Conservation (phyloP, 768 basidiomycete genomes). For the Mycena maculata region DNA sequence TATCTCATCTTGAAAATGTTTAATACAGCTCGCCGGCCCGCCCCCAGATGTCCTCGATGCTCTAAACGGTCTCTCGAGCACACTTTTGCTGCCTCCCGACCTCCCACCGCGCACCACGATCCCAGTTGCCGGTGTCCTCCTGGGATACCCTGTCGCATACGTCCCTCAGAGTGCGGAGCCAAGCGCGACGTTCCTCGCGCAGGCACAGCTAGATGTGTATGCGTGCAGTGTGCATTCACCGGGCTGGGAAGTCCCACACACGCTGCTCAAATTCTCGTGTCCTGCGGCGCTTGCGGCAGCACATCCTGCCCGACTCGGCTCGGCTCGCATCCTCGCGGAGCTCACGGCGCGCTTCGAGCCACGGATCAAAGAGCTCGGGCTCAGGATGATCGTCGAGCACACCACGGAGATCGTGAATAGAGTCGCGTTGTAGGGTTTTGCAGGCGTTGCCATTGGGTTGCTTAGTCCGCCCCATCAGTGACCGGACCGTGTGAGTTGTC, state of each 20-base stretch:
- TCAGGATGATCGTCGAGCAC: conserved; percentile 46
- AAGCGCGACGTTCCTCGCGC: conserved; percentile 55
- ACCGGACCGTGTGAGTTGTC: no score
- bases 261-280: conserved; percentile 69
- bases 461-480: no score
- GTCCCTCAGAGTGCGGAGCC: conserved; percentile 48
- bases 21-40: conserved; percentile 33
- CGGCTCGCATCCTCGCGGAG: conserved; percentile 41
- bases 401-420: conserved; percentile 55
- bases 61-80: conserved; percentile 28
- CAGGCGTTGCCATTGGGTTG: not conserved
- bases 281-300: conserved; percentile 48
- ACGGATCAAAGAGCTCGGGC: conserved; percentile 42
- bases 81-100: conserved; percentile 39
- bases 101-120: conserved; percentile 48
- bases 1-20: not conserved
- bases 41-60: conserved; percentile 28
- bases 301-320: conserved; percentile 36
- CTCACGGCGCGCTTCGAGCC: conserved; percentile 49
- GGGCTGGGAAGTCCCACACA: conserved; percentile 41
- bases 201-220: conserved; percentile 63
- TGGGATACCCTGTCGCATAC: conserved; percentile 73
- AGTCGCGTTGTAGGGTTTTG: conserved; percentile 54
- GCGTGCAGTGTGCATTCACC: conserved; percentile 48
- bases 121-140: conserved; percentile 67